Conservation (phyloP, 2,329 filamentous ascomycete species). For the Fusarium oligoseptatum region DNA sequence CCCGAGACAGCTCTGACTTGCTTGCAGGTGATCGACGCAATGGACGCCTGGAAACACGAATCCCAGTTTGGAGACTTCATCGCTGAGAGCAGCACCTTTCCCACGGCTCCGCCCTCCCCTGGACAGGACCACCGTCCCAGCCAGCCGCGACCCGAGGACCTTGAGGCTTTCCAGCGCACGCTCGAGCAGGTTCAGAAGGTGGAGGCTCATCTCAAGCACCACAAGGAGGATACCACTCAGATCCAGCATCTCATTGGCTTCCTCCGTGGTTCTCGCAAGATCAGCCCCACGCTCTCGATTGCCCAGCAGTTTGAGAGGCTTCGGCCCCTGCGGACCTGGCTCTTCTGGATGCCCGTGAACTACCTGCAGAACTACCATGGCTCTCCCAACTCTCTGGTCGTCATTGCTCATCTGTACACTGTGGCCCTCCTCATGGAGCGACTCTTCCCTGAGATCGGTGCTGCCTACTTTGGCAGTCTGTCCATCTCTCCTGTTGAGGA, state of each 20-base stretch:
- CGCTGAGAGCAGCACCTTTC: conserved; percentile 80
- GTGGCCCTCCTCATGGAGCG: conserved; percentile 89
- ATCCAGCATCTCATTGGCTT: conserved; percentile 79
- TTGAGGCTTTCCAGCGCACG: conserved; percentile 75
- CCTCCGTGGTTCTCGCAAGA: conserved; percentile 78
- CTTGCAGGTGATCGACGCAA: conserved; percentile 83
- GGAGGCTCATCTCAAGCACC: conserved; percentile 75
- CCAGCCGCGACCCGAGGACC: conserved; percentile 76
- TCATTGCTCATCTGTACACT: conserved; percentile 93
- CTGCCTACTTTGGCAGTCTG: conserved; percentile 87
- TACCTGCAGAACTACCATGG: conserved; percentile 82
- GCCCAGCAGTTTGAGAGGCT: conserved; percentile 92
- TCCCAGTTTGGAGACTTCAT: conserved; percentile 89
- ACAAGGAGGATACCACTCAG: conserved; percentile 76
- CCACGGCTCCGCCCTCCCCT: conserved; percentile 74
- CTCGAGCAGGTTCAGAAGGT: conserved; percentile 77
- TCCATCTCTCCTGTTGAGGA: conserved; percentile 86
- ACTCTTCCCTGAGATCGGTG: conserved; percentile 90
- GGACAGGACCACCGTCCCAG: conserved; percentile 71
- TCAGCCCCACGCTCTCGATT: conserved; percentile 76
- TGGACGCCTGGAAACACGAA: conserved; percentile 92
- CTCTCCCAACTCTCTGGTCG: conserved; percentile 82
- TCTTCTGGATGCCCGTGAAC: conserved; percentile 94
- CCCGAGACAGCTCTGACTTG: conserved; percentile 33
- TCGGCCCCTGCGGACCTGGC: conserved; percentile 88